phyloP scores from a whole-genome alignment of 192 early-diverging fungal genomes.

The Coemansia sp. region DNA sequence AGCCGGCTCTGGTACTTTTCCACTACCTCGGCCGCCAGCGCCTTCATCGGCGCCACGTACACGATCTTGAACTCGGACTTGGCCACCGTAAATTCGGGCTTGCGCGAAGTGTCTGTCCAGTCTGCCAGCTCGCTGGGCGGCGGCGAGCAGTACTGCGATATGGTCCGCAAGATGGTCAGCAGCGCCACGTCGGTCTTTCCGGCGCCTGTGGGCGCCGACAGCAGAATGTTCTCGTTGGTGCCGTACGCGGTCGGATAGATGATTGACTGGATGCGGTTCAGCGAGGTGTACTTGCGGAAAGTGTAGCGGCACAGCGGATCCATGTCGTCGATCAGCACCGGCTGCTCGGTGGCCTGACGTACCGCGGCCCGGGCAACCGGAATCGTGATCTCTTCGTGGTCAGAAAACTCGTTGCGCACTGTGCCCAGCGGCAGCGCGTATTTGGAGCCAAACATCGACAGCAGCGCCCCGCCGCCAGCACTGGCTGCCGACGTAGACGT shows the following conservation, averaged over 20 bases:
- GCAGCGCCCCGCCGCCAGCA: conserved; percentile 59
- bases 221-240: conserved; percentile 97
- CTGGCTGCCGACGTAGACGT: conserved; percentile 45
- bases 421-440: conserved; percentile 79
- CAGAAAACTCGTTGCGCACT: conserved; percentile 63
- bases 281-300: conserved; percentile 78
- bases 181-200: conserved; percentile 98
- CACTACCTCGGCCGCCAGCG: conserved; percentile 91
- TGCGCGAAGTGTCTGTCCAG: conserved; percentile 13
- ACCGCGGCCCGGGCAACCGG: conserved; percentile 71
- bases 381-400: conserved; percentile 90
- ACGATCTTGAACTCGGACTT: conserved; percentile 96
- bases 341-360: conserved; percentile 58
- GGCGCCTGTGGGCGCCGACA: conserved; percentile 97
- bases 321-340: conserved; percentile 64
- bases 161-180: conserved; percentile 80
- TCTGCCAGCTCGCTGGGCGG: conserved; percentile 41
- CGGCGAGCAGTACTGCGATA: conserved; percentile 69
- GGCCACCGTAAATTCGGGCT: conserved; percentile 58
- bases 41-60: conserved; percentile 98
- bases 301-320: conserved; percentile 71
- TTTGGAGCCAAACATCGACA: conserved; percentile 73
- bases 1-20: conserved; percentile 85
- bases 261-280: conserved; percentile 95
- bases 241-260: conserved; percentile 91